phyloP scores from a whole-genome alignment of 345 rosid genomes.

The Sisymbrium altissimum region DNA sequence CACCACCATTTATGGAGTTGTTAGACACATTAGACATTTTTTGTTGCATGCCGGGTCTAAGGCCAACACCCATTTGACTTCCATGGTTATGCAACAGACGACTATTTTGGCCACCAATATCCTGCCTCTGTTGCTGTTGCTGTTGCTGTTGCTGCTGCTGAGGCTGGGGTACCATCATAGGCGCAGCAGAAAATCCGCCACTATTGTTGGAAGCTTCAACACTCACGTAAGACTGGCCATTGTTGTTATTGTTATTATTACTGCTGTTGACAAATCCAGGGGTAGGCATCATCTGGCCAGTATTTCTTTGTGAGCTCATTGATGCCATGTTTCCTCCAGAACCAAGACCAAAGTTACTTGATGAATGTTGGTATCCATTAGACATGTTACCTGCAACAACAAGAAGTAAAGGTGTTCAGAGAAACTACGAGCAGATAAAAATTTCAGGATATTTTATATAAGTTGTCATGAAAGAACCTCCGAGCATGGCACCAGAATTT shows the following conservation, averaged over 20 bases:
- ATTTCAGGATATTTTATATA: slow-evolving; percentile 30
- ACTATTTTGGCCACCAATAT: slow-evolving; percentile 61
- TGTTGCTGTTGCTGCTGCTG: slow-evolving; percentile 54
- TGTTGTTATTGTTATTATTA: slow-evolving; percentile 39
- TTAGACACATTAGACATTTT: slow-evolving; percentile 69
- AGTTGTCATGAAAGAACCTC: slow-evolving; percentile 48
- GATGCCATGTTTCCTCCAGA: slow-evolving; percentile 80
- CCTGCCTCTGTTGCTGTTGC: slow-evolving; percentile 53
- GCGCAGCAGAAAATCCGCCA: slow-evolving; percentile 65
- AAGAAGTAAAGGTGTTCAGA: slow-evolving; percentile 7
- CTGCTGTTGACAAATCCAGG: slow-evolving; percentile 71
- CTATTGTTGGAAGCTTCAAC: slow-evolving; percentile 60
- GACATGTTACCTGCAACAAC: slow-evolving; percentile 57
- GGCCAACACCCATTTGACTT: slow-evolving; percentile 68
- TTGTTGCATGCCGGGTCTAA: slow-evolving; percentile 76
- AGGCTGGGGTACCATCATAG: slow-evolving; percentile 57
- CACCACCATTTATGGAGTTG: slow-evolving; percentile 60
- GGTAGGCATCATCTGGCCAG: slow-evolving; percentile 96
- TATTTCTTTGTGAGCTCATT: slow-evolving; percentile 58
- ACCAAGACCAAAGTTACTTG: slow-evolving; percentile 62
- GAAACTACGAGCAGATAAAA: background rate
- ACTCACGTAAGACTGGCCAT: slow-evolving; percentile 55
- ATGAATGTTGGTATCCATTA: slow-evolving; percentile 79
- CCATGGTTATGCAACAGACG: slow-evolving; percentile 75
- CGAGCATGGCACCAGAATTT: slow-evolving; percentile 53